phyloP scores from a whole-genome alignment of 192 early-diverging fungal genomes.

The Radiomyces spectabilis region DNA sequence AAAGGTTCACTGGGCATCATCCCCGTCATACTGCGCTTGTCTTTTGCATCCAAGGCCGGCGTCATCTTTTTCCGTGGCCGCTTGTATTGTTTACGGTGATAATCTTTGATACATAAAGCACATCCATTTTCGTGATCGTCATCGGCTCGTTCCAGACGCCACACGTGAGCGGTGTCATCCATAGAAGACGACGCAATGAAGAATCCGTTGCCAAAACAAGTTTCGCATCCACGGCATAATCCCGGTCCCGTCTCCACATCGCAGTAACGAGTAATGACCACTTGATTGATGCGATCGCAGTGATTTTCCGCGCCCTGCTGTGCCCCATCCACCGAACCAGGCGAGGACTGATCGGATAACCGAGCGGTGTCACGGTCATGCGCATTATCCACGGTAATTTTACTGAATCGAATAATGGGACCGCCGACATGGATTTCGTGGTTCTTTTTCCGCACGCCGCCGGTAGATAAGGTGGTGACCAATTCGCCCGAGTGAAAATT shows the following conservation, averaged over 20 bases:
- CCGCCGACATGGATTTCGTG: neutral
- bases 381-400: neutral
- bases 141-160: constrained; percentile 20
- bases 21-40: too few species aligned
- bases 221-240: constrained; percentile 6
- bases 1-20: too few species aligned
- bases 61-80: neutral
- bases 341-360: neutral
- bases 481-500: constrained; percentile 19
- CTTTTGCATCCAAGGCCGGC: neutral
- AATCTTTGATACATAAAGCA: constrained; percentile 12
- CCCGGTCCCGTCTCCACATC: constrained; percentile 15
- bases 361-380: too few species aligned
- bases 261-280: constrained; percentile 20
- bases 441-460: neutral
- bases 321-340: neutral
- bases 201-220: constrained; percentile 23
- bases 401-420: neutral
- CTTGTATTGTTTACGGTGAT: constrained; percentile 7
- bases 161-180: constrained; percentile 18
- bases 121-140: neutral
- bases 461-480: constrained; percentile 10
- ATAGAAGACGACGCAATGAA: constrained; percentile 21
- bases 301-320: constrained; percentile 5
- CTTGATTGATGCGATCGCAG: constrained; percentile 4